Conservation (phyloP, 2,329 filamentous ascomycete genomes). For the Venturia effusa region DNA sequence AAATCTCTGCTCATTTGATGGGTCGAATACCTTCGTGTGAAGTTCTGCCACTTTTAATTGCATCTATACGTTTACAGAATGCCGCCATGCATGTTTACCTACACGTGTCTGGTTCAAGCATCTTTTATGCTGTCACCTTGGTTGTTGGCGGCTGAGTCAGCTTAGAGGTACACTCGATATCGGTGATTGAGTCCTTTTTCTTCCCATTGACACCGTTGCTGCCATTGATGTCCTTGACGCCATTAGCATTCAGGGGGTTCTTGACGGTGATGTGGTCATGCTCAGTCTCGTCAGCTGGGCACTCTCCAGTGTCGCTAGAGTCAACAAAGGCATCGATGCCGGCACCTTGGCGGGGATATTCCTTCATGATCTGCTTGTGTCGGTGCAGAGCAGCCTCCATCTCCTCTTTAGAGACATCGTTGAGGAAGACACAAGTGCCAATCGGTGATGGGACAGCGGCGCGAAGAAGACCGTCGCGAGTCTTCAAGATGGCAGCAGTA, state of each 20-base stretch:
- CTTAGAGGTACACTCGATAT: neutral
- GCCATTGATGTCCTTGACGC: neutral
- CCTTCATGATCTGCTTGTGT: slow-evolving; percentile 55
- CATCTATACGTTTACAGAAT: neutral
- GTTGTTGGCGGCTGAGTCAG: neutral
- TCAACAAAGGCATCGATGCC: slow-evolving; percentile 62
- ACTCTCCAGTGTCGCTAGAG: slow-evolving; percentile 54
- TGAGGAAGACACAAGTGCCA: slow-evolving; percentile 56
- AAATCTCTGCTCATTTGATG: too few species aligned
- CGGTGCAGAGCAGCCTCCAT: slow-evolving; percentile 48
- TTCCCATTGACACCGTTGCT: neutral
- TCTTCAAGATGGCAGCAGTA: slow-evolving; percentile 60
- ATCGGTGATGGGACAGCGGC: slow-evolving; percentile 59
- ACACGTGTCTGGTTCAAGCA: neutral
- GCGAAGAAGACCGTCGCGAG: slow-evolving; percentile 56
- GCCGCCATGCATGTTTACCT: neutral
- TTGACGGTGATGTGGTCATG: neutral
- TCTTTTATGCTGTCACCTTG: slow-evolving; percentile 3
- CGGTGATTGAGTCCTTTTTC: neutral
- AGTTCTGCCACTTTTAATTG: neutral
- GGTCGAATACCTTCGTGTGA: too few species aligned
- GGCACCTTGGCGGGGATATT: slow-evolving; percentile 51
- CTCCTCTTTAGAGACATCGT: slow-evolving; percentile 52
- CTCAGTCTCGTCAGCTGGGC: slow-evolving; percentile 25
- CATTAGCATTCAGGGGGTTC: neutral